Percentiles rank a stretch among this genome's conserved stretches.
Evolutionary conservation across 768 basidiomycete species (phyloP).

Genomic region (Erythrobasidium yunnanense): DNA sequence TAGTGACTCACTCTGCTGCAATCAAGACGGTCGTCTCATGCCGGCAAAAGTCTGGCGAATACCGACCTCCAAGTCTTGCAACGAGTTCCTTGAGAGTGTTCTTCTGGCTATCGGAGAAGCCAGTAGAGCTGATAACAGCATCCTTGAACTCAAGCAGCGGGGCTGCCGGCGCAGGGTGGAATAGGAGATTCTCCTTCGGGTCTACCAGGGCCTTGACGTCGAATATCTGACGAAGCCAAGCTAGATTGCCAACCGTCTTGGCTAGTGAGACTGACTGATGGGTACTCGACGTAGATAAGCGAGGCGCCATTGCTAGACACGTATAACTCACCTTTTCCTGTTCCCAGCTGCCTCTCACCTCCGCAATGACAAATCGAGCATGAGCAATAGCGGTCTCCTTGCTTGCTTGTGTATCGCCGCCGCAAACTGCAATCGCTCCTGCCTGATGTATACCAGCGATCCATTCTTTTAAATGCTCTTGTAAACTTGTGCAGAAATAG

Average conservation of each 20-base stretch:
- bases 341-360: not conserved
- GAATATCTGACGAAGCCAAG: not conserved
- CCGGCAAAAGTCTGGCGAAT: not conserved
- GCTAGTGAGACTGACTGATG: too few relatives aligned
- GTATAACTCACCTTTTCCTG: not conserved
- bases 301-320: not conserved
- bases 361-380: not conserved
- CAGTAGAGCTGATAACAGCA: constrained; percentile 10
- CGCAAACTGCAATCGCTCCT: not conserved
- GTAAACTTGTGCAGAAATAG: not conserved
- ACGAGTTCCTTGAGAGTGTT: not conserved
- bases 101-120: constrained; percentile 14
- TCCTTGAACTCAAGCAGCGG: not conserved
- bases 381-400: not conserved
- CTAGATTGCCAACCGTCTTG: not conserved
- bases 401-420: not conserved
- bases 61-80: not conserved
- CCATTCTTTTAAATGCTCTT: not conserved
- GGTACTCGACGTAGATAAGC: too few relatives aligned
- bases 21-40: not conserved
- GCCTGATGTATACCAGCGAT: not conserved
- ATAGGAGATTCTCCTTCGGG: not conserved
- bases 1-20: not conserved
- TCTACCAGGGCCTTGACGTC: not conserved
- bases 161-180: not conserved